A percentile compares a stretch with the other conserved stretches of the same genome.
phyloP scores from a whole-genome alignment of 345 rosid species.

The Odontarrhena argentea region DNA sequence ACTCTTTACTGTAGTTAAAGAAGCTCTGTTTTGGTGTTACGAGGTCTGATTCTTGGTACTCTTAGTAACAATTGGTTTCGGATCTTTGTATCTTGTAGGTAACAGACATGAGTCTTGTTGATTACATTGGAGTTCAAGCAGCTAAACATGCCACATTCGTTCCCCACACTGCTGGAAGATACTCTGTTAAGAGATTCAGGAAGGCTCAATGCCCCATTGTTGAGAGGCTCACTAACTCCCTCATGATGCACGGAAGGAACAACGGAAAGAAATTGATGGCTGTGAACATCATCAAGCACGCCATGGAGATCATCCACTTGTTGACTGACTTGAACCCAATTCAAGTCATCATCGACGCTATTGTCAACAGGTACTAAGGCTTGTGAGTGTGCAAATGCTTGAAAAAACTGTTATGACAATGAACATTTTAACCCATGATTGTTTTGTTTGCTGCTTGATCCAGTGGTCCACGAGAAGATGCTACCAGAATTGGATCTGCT shows the following conservation, averaged over 20 bases:
- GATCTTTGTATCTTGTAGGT: slow-evolving; percentile 43
- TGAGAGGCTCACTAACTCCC: slow-evolving; percentile 84
- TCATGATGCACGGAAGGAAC: slow-evolving; percentile 89
- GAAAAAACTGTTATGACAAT: neutral
- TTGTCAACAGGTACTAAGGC: slow-evolving; percentile 60
- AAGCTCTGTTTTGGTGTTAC: neutral
- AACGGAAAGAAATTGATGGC: slow-evolving; percentile 85
- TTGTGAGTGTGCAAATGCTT: neutral
- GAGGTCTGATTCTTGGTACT: neutral
- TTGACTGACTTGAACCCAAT: slow-evolving; percentile 71
- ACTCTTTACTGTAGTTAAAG: neutral
- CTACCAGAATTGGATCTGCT: slow-evolving; percentile 83
- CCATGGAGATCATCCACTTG: slow-evolving; percentile 82
- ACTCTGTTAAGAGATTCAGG: slow-evolving; percentile 82
- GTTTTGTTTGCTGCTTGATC: slow-evolving; percentile 18
- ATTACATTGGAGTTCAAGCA: slow-evolving; percentile 63
- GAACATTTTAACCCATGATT: neutral
- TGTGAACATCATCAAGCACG: slow-evolving; percentile 67
- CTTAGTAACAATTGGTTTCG: neutral
- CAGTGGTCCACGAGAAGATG: slow-evolving; percentile 89
- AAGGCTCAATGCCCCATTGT: slow-evolving; percentile 87
- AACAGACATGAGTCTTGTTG: slow-evolving; percentile 57
- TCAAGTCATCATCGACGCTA: slow-evolving; percentile 77
- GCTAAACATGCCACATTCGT: slow-evolving; percentile 74
- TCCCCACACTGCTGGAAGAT: slow-evolving; percentile 87